phyloP scores from a whole-genome alignment of 495 filamentous ascomycete species.

The Lophium mytilinum region DNA sequence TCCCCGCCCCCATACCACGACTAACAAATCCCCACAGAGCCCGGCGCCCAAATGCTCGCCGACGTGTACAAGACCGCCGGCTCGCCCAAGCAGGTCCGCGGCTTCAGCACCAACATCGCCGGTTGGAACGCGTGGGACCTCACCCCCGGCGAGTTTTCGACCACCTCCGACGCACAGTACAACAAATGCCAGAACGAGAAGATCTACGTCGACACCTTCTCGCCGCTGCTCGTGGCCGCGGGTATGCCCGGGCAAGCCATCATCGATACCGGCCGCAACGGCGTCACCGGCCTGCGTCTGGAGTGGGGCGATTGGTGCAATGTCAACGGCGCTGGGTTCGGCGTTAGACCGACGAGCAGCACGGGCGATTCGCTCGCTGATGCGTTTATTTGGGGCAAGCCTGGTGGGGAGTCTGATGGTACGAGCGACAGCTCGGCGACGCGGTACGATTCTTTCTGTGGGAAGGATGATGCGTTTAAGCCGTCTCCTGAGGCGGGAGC shows the following conservation, averaged over 20 bases:
- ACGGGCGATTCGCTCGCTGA: constrained; percentile 57
- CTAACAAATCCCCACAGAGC: constrained; percentile 24
- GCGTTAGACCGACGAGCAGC: constrained; percentile 55
- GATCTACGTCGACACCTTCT: constrained; percentile 59
- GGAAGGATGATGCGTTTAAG: constrained; percentile 47
- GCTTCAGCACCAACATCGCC: constrained; percentile 70
- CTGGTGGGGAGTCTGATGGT: constrained; percentile 74
- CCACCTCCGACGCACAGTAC: constrained; percentile 21
- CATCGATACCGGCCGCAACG: constrained; percentile 60
- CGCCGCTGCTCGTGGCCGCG: constrained; percentile 47
- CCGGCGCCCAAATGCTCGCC: constrained; percentile 61
- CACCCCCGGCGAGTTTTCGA: constrained; percentile 27
- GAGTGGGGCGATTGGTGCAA: constrained; percentile 84
- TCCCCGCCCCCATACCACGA: not conserved
- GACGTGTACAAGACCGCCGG: constrained; percentile 58
- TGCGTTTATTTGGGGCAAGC: constrained; percentile 80
- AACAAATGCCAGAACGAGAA: constrained; percentile 53
- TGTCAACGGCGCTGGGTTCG: constrained; percentile 65
- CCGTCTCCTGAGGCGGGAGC: constrained; percentile 71
- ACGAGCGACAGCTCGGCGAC: constrained; percentile 53
- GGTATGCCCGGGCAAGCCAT: constrained; percentile 72
- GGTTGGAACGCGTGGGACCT: constrained; percentile 62
- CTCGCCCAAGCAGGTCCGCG: constrained; percentile 57
- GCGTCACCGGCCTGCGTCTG: constrained; percentile 50
- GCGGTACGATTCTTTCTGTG: constrained; percentile 69